Conservation (phyloP, 2,329 filamentous ascomycete genomes). For the Pyricularia sp. region DNA sequence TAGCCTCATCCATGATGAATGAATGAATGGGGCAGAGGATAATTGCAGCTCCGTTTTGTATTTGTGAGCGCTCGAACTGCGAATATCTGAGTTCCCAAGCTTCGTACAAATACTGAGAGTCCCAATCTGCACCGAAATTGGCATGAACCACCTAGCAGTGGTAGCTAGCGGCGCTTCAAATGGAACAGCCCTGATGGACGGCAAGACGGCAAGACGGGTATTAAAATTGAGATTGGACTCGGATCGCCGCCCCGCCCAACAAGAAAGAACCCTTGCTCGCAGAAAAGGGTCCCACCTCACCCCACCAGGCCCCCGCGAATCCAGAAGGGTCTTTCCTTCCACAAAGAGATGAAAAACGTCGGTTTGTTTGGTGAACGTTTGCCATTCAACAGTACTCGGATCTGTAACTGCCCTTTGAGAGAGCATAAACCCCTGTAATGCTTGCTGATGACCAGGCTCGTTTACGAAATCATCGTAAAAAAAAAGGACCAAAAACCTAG, state of each 20-base stretch:
- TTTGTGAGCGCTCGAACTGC: background rate
- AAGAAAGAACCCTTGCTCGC: too few species aligned
- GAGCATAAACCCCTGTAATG: background rate
- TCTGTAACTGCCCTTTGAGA: background rate
- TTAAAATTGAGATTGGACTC: background rate
- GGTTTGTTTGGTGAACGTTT: too few species aligned
- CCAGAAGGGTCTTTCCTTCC: background rate
- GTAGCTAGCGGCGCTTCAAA: background rate
- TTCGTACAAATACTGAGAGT: background rate
- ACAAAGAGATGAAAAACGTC: background rate
- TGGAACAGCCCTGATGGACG: too few species aligned
- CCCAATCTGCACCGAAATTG: background rate
- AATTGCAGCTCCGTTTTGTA: background rate
- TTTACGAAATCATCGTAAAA: too few species aligned
- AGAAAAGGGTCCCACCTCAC: background rate
- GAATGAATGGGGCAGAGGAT: background rate
- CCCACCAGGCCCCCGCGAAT: background rate
- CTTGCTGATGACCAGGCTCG: too few species aligned
- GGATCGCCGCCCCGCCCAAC: background rate
- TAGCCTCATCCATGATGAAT: constrained; percentile 5
- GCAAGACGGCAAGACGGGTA: too few species aligned
- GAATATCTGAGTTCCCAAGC: background rate
- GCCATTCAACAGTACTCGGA: background rate
- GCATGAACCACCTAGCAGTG: background rate
- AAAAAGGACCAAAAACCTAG: too few species aligned